phyloP scores from a whole-genome alignment of 495 filamentous ascomycete species.

The Penicillium coprophilum region DNA sequence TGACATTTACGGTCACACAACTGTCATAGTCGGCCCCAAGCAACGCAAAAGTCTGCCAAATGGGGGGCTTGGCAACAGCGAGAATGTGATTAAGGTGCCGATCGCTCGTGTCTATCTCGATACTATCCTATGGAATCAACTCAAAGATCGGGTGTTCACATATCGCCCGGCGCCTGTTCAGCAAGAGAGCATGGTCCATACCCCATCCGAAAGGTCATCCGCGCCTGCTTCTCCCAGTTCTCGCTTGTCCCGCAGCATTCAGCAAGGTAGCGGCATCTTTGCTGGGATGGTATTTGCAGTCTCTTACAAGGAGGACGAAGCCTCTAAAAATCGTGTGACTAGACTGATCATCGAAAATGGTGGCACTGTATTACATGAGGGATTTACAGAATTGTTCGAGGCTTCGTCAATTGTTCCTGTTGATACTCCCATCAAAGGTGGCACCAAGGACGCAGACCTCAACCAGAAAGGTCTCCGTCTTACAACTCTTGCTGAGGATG shows the following conservation, averaged over 20 bases:
- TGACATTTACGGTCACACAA: constrained; percentile 48
- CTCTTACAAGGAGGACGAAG: constrained; percentile 61
- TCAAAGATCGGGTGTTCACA: constrained; percentile 46
- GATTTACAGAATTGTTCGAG: constrained; percentile 84
- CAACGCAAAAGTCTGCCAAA: constrained; percentile 47
- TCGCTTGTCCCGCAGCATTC: constrained; percentile 40
- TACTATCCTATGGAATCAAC: constrained; percentile 48
- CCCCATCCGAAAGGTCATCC: constrained; percentile 42
- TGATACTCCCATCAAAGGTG: constrained; percentile 31
- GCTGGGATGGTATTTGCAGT: constrained; percentile 78
- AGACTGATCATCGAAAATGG: constrained; percentile 60
- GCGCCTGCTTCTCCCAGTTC: constrained; percentile 45
- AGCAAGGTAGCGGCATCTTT: constrained; percentile 53
- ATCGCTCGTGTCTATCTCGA: constrained; percentile 51
- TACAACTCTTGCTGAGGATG: constrained; percentile 46
- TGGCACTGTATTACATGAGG: constrained; percentile 67
- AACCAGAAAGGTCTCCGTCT: constrained; percentile 42
- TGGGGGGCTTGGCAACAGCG: constrained; percentile 28
- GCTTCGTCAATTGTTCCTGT: constrained; percentile 39
- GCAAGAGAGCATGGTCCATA: constrained; percentile 32
- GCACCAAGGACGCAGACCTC: constrained; percentile 8
- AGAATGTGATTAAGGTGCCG: constrained; percentile 44
- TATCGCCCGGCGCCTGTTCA: constrained; percentile 24
- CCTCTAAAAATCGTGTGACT: constrained; percentile 50
- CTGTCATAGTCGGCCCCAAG: constrained; percentile 45